Conservation (phyloP, 2,329 filamentous ascomycete genomes). For the Ceratocystis cubensis region DNA sequence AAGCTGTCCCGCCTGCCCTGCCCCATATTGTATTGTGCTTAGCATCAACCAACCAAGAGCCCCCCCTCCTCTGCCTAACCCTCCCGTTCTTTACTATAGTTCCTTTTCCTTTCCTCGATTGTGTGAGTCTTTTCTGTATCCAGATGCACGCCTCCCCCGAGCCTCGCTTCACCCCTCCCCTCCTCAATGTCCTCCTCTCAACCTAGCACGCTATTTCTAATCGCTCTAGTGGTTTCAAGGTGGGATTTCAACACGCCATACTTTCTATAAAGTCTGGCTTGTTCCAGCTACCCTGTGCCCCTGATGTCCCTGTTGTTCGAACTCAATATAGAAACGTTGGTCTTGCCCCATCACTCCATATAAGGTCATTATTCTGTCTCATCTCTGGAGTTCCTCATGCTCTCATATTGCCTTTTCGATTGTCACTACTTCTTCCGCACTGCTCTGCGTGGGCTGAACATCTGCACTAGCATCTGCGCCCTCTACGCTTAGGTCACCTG, state of each 20-base stretch:
- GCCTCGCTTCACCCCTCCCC: conserved; percentile 2
- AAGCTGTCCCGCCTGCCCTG: background rate
- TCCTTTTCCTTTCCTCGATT: background rate
- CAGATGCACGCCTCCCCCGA: conserved; percentile 2
- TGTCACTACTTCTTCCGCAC: conserved; percentile 91
- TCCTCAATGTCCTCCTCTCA: background rate
- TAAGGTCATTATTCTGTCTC: conserved; percentile 5
- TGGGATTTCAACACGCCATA: conserved; percentile 4
- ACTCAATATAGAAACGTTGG: too few relatives aligned
- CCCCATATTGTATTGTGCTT: background rate
- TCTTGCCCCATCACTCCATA: background rate
- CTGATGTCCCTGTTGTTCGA: background rate
- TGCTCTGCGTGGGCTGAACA: conserved; percentile 71
- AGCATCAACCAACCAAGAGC: background rate
- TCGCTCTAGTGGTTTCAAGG: background rate
- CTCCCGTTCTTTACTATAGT: background rate
- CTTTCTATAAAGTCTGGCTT: conserved; percentile 6
- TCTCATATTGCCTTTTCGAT: conserved; percentile 68
- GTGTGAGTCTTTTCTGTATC: conserved; percentile 4
- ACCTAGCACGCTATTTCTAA: background rate
- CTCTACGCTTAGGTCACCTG: conserved; percentile 50
- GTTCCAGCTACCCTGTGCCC: background rate
- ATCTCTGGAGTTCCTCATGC: conserved; percentile 44
- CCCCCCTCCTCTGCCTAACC: background rate
- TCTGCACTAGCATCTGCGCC: conserved; percentile 65